Base-by-base conservation (phyloP, 129 eudicot species). In the Lactuca sativa region DNA sequence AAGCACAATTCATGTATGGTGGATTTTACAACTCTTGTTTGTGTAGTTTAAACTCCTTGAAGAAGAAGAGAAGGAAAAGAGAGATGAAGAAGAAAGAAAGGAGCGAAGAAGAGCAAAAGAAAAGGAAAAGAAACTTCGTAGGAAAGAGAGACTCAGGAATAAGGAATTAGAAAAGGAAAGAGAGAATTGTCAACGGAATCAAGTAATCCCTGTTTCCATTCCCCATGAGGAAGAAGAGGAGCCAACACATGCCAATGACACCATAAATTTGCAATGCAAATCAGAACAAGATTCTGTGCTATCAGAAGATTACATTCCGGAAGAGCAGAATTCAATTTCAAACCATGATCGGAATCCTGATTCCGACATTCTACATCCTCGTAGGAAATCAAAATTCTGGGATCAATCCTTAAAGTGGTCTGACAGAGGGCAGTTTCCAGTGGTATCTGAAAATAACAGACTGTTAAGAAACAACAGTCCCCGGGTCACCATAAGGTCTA, bases 61-160 rank as follows among this genome's bases (percentile, higher is more conserved):
- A 82, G 98, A 93, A 78, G 98, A 93, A 81, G 98, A 93, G 82
- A 93, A 85, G 66, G 98, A 93, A 85, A 93, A 86, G 70, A 88
- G 92, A 8, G 92, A 89, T 76, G 98, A 93, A 74, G 98, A 93
- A 81, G 97, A 89, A 76, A 84, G 95, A 8, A 86, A 89, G 81
- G 98, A 93, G 55, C 85, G 96, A 17, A 89, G 78, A 73, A 85
- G 82, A 72, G 82, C 73, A 54, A 89, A 93, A 86, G 98, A 93
- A 76, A 85, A 83, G 80, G 98, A 89, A 73, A 93, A 93, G 60
- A 93, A 89, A 80, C 90, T 86, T 4, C 84, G 98, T 8, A 87
- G 97, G 72, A 93, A 93, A 78, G 98, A 89, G 77, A 85, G 98
- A 76, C 72, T 86, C 51, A 85, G 92, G 75, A 91, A 73, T 49